phyloP scores from a whole-genome alignment of 2,329 filamentous ascomycete genomes.

The Cladophialophora immunda region DNA sequence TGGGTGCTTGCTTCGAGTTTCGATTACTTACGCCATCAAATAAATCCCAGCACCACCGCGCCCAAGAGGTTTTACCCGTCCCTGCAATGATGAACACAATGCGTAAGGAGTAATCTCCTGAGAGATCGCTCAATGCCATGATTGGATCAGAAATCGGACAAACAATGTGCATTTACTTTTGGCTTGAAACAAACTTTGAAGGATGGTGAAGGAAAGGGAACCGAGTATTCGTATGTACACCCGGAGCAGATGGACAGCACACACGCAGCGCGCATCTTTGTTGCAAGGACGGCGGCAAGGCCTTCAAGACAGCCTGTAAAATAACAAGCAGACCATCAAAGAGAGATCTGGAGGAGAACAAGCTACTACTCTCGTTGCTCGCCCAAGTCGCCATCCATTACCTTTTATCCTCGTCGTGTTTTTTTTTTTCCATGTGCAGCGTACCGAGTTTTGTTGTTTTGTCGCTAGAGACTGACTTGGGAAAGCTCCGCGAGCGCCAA shows the following conservation, averaged over 20 bases:
- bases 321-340: too few relatives aligned
- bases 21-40: constrained; percentile 3
- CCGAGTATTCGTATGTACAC: not conserved
- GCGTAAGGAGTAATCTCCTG: not conserved
- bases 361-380: too few relatives aligned
- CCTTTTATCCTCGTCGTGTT: too few relatives aligned
- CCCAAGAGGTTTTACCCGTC: not conserved
- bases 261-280: too few relatives aligned
- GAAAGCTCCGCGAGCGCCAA: not conserved
- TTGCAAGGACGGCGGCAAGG: too few relatives aligned
- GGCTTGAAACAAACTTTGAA: constrained; percentile 1
- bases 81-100: not conserved
- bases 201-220: not conserved
- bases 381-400: too few relatives aligned
- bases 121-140: not conserved
- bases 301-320: too few relatives aligned
- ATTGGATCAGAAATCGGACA: not conserved
- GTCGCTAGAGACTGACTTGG: not conserved
- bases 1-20: not conserved
- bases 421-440: too few relatives aligned
- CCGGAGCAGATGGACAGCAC: too few relatives aligned
- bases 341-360: too few relatives aligned
- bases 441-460: not conserved
- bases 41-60: not conserved
- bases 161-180: not conserved